A percentile compares a stretch with the other conserved stretches of the same genome.
These are phyloP conservation scores for Phialophora macrospora DNA, from an alignment of 2,329 filamentous ascomycete species.

Conservation along the genomic window DNA sequence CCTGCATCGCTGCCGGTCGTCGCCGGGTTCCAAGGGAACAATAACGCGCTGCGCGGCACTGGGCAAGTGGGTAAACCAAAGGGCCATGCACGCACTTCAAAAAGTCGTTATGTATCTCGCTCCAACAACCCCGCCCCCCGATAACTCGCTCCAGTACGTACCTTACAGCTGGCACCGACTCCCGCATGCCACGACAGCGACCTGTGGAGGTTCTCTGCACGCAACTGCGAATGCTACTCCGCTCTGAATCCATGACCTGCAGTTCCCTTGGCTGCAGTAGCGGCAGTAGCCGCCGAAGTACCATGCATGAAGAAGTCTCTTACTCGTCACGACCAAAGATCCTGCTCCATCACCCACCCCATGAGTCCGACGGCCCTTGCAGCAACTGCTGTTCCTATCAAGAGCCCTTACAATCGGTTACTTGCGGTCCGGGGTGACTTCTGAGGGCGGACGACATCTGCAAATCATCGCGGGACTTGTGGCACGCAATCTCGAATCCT, in stretches of 20 bases:
- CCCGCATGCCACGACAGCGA: constrained; percentile 24
- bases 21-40: not conserved
- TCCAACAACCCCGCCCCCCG: not conserved
- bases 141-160: constrained; percentile 5
- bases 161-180: constrained; percentile 20
- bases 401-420: not conserved
- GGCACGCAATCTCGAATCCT: constrained; percentile 7
- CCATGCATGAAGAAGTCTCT: constrained; percentile 26
- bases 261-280: constrained; percentile 11
- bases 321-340: constrained; percentile 20
- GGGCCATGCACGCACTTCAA: constrained; percentile 14
- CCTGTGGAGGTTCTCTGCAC: constrained; percentile 7
- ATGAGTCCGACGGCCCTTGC: constrained; percentile 23
- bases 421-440: not conserved
- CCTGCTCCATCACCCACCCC: constrained; percentile 7
- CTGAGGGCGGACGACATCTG: not conserved
- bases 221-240: constrained; percentile 5
- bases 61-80: constrained; percentile 10
- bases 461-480: constrained; percentile 9
- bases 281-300: constrained; percentile 26
- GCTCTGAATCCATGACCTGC: constrained; percentile 21
- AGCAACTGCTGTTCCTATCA: constrained; percentile 2
- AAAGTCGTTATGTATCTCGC: not conserved
- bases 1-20: not conserved
- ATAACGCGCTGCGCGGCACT: not conserved